Conservation (phyloP, 1,284 basidiomycete species). For the Cryptococcus sp. region DNA sequence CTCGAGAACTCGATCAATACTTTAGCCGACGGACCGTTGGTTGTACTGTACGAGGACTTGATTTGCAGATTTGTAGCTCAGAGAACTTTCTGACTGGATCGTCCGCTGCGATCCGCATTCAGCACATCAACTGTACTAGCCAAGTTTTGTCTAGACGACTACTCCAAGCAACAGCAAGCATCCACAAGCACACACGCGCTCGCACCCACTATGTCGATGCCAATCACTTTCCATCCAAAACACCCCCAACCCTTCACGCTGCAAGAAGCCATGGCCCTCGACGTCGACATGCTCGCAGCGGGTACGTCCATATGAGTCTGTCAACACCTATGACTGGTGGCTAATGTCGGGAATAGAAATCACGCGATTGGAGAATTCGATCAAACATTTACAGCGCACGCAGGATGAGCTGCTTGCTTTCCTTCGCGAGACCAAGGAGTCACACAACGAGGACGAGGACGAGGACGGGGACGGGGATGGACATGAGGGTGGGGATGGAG, state of each 20-base stretch:
- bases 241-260: slow-evolving; percentile 74
- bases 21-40: too few relatives aligned
- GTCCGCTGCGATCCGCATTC: too few relatives aligned
- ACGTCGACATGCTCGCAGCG: slow-evolving; percentile 65
- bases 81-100: too few relatives aligned
- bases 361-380: slow-evolving; percentile 69
- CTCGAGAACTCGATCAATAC: too few relatives aligned
- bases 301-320: slow-evolving; percentile 2
- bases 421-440: slow-evolving; percentile 31
- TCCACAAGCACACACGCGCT: too few relatives aligned
- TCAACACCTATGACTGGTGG: too few relatives aligned
- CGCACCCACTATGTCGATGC: slow-evolving; percentile 4
- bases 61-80: too few relatives aligned
- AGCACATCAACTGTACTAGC: too few relatives aligned
- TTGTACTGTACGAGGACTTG: too few relatives aligned
- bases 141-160: too few relatives aligned
- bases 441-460: slow-evolving; percentile 53
- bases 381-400: slow-evolving; percentile 65
- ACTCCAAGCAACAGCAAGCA: too few relatives aligned
- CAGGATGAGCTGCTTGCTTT: slow-evolving; percentile 63
- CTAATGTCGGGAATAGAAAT: slow-evolving; percentile 75
- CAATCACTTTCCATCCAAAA: slow-evolving; percentile 59
- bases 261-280: slow-evolving; percentile 66
- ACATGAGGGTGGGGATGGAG: slow-evolving; percentile 54
- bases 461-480: slow-evolving; percentile 54